Percentiles rank a stretch among this genome's conserved stretches.
Evolutionary conservation across 306 rosid genomes (phyloP).

Genomic region (Trifolium pratense): DNA sequence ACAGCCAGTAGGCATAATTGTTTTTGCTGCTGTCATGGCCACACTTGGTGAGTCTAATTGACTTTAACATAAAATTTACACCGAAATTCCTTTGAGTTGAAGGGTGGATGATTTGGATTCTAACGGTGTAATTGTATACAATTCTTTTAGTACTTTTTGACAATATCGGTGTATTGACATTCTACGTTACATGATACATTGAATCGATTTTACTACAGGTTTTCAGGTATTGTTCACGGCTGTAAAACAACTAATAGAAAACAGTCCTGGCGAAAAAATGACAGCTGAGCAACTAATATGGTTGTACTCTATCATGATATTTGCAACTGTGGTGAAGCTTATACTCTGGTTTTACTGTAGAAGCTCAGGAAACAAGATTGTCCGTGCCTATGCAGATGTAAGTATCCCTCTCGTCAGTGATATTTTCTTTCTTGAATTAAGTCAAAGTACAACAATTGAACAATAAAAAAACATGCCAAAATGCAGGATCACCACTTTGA

Average conservation of each 20-base stretch:
- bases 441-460: constrained; percentile 14
- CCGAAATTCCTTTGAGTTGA: neutral
- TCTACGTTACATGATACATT: neutral
- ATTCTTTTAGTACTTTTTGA: neutral
- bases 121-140: neutral
- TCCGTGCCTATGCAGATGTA: constrained; percentile 90
- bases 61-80: constrained; percentile 3
- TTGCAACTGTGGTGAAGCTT: constrained; percentile 78
- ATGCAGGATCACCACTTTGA: constrained; percentile 97
- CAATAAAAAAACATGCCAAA: constrained; percentile 34
- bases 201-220: constrained; percentile 57
- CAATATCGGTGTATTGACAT: neutral
- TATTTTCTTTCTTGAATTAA: constrained; percentile 31
- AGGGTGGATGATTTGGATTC: neutral
- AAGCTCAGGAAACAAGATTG: constrained; percentile 79
- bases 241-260: constrained; percentile 57
- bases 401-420: constrained; percentile 21
- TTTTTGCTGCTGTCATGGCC: constrained; percentile 97
- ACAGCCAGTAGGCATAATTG: constrained; percentile 93
- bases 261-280: constrained; percentile 61
- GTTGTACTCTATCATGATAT: constrained; percentile 77
- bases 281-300: constrained; percentile 60
- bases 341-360: constrained; percentile 88
- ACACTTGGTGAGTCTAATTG: constrained; percentile 61
- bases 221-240: constrained; percentile 90